These are phyloP conservation scores for Tetradesmus obliquus DNA, from an alignment of 139 green algal genomes.

Conservation along the genomic window DNA sequence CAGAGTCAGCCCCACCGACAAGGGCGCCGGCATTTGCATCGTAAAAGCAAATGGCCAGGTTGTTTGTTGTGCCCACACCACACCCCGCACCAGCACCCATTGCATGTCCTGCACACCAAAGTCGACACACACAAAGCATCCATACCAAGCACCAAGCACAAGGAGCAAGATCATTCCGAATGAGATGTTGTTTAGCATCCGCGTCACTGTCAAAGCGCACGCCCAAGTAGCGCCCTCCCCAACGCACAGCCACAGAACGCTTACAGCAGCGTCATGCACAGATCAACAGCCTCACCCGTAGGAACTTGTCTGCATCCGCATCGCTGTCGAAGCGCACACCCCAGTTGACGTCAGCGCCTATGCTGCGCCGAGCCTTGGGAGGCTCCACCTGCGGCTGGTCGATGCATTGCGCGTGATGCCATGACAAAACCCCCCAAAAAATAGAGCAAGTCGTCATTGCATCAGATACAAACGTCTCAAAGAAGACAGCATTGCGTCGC, in stretches of 20 bases:
- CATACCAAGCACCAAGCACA: too few relatives aligned
- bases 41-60: too few relatives aligned
- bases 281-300: conserved; percentile 5
- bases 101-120: too few relatives aligned
- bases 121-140: too few relatives aligned
- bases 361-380: conserved; percentile 62
- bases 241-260: not conserved
- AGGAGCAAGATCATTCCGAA: too few relatives aligned
- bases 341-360: conserved; percentile 96
- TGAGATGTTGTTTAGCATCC: conserved; percentile 70
- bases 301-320: conserved; percentile 72
- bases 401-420: not conserved
- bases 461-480: not conserved
- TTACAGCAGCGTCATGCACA: not conserved
- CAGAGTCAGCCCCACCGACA: too few relatives aligned
- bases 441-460: not conserved
- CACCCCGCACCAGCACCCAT: too few relatives aligned
- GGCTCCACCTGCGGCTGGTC: conserved; percentile 58
- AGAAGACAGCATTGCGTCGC: not conserved
- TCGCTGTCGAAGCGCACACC: conserved; percentile 84
- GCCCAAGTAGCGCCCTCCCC: conserved; percentile 75
- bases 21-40: too few relatives aligned
- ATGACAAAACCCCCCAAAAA: not conserved
- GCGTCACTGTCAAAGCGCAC: conserved; percentile 79
- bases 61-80: too few relatives aligned